A percentile compares a stretch with the other conserved stretches of the same genome.
Conservation (phyloP, 2,329 filamentous ascomycete species). For the Stenocarpella maydis region DNA sequence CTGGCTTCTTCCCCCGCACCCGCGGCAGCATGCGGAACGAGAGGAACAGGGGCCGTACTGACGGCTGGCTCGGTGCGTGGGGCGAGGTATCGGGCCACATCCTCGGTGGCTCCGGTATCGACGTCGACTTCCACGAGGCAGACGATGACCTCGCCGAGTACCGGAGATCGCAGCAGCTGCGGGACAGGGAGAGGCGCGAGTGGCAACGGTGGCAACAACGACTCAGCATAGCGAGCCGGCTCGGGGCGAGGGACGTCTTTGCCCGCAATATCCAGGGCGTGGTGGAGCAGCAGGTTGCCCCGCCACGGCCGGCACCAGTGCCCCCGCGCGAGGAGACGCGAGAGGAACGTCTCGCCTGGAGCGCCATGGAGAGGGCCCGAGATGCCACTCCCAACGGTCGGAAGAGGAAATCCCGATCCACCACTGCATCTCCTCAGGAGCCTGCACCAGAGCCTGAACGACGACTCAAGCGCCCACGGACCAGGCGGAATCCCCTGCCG, state of each 20-base stretch:
- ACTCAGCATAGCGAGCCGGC: constrained; percentile 80
- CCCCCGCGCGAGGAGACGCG: constrained; percentile 71
- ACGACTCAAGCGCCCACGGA: constrained; percentile 87
- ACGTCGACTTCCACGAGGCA: constrained; percentile 88
- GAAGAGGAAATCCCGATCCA: constrained; percentile 78
- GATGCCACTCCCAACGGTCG: constrained; percentile 60
- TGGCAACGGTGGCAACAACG: constrained; percentile 83
- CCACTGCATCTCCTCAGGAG: constrained; percentile 75
- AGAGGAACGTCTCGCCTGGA: constrained; percentile 88
- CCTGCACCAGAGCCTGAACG: constrained; percentile 76
- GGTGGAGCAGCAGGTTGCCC: constrained; percentile 64
- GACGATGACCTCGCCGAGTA: constrained; percentile 66
- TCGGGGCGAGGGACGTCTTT: constrained; percentile 79
- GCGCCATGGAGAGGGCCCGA: constrained; percentile 85
- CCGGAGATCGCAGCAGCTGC: constrained; percentile 60
- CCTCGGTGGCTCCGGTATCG: constrained; percentile 75
- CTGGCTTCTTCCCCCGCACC: constrained; percentile 60
- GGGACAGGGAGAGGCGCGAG: constrained; percentile 63
- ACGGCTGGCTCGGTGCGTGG: constrained; percentile 91
- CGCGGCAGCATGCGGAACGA: constrained; percentile 64
- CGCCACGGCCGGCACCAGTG: constrained; percentile 45
- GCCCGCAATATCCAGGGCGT: constrained; percentile 64
- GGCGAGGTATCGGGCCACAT: constrained; percentile 68
- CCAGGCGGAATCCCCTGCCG: constrained; percentile 67
- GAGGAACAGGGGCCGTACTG: constrained; percentile 72